Base-by-base conservation (phyloP, 352 stramenopile species). In the Phytopythium delawarense region DNA sequence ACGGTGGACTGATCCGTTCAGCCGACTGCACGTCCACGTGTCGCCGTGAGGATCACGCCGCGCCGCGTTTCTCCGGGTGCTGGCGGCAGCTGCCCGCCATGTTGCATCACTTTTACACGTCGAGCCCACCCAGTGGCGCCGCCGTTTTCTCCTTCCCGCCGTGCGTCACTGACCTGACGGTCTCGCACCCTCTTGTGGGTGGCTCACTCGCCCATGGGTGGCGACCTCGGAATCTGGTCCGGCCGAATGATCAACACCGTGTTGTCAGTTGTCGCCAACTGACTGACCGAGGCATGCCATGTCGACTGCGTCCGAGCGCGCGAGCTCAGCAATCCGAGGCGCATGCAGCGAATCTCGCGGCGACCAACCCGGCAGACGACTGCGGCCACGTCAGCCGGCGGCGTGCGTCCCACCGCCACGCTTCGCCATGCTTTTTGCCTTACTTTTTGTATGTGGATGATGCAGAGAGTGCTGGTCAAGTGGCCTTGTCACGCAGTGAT, bases 1-100 rank as follows among this genome's bases (percentile, higher is more conserved):
- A 48, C 44, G 44, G 44, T 49, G 44, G 44, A 49, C 44, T 49
- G 44, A 49, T 49, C 9, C 44, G 44, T 45, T 45, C 15, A 40
- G 35, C 40, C 4, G 9, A 6, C 12, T 7, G 12, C 37, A 20
- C 37, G 4, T 20, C 13, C 37, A 18, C 37, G 37, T 7, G 40
- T 2, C 7, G 40, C 20, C 39, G 12, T n/a, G 28, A 32, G 28
- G 28, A 32, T 32, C 28, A 32, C 28, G 2, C 28, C 28, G 28
- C 39, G 39, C 12, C 39, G 12, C 40, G 40, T 46, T 46, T 46
- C 40, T 46, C 40, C 39, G 8, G 16, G 39, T 3, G 39, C 13
- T n/a, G 39, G 15, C 39, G 39, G 39, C 39, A 45, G 39, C 39
- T 45, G 39, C 39, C 16, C 39, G 12, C 39, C 9, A 4, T 2